Evolutionary conservation across 345 rosid species (phyloP).

Genomic region (Gossypium stocksii): DNA sequence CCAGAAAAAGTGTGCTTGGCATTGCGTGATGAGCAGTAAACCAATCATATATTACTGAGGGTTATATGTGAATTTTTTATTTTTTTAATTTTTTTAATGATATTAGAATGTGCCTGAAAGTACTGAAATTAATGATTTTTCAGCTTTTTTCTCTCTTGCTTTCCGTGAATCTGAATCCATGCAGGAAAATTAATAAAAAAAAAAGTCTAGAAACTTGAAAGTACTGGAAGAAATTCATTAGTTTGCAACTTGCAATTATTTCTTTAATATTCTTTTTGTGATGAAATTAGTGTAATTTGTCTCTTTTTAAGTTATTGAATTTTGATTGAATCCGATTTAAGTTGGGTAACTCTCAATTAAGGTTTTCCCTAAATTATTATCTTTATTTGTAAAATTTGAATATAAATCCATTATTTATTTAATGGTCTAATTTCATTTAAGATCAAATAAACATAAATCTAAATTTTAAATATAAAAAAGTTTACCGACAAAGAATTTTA

Average conservation of each 20-base stretch:
- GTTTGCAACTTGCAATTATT: neutral
- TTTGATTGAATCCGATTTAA: too few species aligned
- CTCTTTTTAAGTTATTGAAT: neutral
- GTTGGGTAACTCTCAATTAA: too few species aligned
- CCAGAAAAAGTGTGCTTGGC: neutral
- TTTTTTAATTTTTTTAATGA: neutral
- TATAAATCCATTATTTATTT: too few species aligned
- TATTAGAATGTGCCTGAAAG: neutral
- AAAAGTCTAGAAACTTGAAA: neutral
- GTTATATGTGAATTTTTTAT: neutral
- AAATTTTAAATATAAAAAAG: too few species aligned
- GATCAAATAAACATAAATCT: too few species aligned
- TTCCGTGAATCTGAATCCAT: conserved; percentile 10
- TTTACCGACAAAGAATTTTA: too few species aligned
- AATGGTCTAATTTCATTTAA: too few species aligned
- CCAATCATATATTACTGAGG: neutral
- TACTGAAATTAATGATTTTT: neutral
- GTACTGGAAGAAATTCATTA: neutral
- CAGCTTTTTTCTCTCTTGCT: neutral
- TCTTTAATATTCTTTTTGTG: neutral
- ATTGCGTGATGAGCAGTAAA: neutral
- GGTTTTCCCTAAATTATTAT: too few species aligned
- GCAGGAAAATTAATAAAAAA: neutral
- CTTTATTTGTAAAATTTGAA: too few species aligned
- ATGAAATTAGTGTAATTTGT: neutral